phyloP scores from a whole-genome alignment of 768 basidiomycete genomes.

The Lyophyllum shimeji region DNA sequence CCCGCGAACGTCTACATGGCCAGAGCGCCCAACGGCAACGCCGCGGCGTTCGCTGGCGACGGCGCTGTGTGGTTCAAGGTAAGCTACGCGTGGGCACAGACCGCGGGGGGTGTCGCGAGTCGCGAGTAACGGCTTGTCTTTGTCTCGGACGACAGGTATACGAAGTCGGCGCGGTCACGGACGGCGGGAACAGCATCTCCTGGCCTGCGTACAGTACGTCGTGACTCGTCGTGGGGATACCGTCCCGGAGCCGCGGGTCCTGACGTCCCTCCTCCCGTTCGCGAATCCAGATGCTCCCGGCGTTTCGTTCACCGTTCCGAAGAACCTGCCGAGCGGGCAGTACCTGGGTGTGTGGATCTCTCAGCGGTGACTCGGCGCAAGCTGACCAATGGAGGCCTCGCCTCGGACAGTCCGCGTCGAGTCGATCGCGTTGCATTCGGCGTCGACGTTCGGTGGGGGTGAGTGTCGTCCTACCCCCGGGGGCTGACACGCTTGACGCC shows the following conservation, averaged over 20 bases:
- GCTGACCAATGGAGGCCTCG: conserved; percentile 7
- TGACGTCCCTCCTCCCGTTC: no score
- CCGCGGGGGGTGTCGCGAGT: no score
- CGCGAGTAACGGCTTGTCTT: background rate
- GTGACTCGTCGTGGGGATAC: conserved; percentile 3
- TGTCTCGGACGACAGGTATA: conserved; percentile 35
- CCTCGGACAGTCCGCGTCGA: conserved; percentile 14
- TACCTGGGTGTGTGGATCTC: background rate
- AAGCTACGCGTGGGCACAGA: background rate
- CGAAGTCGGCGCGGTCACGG: conserved; percentile 38
- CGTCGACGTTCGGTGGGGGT: conserved; percentile 12
- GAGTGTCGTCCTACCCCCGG: background rate
- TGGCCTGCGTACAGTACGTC: conserved; percentile 26
- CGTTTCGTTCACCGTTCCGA: conserved; percentile 13
- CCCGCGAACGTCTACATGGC: conserved; percentile 32
- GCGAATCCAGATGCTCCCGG: conserved; percentile 17
- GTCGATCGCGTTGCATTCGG: conserved; percentile 12
- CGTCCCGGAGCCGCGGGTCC: no score
- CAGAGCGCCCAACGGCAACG: conserved; percentile 37
- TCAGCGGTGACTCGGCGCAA: background rate
- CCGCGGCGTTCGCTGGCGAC: conserved; percentile 32
- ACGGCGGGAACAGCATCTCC: conserved; percentile 37
- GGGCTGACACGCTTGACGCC: background rate
- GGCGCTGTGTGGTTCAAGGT: conserved; percentile 46
- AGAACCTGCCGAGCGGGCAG: conserved; percentile 13